Conservation (phyloP, 2,329 filamentous ascomycete species). For the Waltergamsia citrina region DNA sequence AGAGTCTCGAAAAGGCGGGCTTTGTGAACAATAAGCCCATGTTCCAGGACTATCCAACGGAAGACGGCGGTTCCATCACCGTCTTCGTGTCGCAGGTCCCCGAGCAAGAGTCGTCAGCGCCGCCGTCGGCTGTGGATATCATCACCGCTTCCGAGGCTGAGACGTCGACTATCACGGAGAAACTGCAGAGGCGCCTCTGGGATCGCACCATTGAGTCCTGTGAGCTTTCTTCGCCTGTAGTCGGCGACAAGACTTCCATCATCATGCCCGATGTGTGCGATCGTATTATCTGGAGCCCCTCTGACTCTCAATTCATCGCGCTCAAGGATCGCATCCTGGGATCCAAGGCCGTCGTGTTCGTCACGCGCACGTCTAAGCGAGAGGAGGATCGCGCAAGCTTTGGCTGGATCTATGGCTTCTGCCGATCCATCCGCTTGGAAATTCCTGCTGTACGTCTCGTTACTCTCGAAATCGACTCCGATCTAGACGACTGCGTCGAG, state of each 20-base stretch:
- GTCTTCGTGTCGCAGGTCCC: conserved; percentile 6
- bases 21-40: conserved; percentile 8
- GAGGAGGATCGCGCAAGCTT: conserved; percentile 3
- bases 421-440: conserved; percentile 4
- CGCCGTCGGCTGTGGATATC: conserved; percentile 3
- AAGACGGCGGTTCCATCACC: conserved; percentile 5
- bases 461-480: conserved; percentile 4
- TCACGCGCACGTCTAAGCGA: conserved; percentile 4
- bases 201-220: conserved; percentile 2
- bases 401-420: conserved; percentile 6
- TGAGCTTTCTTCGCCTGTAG: conserved; percentile 1
- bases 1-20: conserved; percentile 4
- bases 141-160: background rate
- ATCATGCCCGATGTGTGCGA: conserved; percentile 4
- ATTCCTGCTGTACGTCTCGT: conserved; percentile 4
- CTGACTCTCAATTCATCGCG: conserved; percentile 3
- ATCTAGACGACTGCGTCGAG: conserved; percentile 2
- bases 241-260: conserved; percentile 4
- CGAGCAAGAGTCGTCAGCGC: conserved; percentile 2
- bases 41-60: conserved; percentile 6
- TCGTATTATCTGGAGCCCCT: conserved; percentile 4
- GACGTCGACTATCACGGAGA: conserved; percentile 3
- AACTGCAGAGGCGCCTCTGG: conserved; percentile 4
- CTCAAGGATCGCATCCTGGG: conserved; percentile 3
- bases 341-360: conserved; percentile 5